These are phyloP conservation scores for Malassezia psittaci DNA, from an alignment of 1,284 basidiomycete species.

Conservation along the genomic window DNA sequence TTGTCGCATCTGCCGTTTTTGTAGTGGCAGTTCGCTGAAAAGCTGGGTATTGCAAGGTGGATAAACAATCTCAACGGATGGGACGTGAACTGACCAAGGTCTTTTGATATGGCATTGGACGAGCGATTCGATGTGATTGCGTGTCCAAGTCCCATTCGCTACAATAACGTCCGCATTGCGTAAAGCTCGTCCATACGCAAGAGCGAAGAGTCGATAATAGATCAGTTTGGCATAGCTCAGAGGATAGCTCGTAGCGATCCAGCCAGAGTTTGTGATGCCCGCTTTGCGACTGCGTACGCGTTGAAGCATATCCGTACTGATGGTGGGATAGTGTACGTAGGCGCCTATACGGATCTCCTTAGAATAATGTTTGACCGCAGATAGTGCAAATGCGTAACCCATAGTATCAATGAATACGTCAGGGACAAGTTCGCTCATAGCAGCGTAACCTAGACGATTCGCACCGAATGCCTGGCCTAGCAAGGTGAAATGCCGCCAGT, in stretches of 20 bases:
- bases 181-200: slow-evolving; percentile 67
- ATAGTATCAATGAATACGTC: slow-evolving; percentile 93
- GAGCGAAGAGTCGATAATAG: slow-evolving; percentile 84
- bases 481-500: slow-evolving; percentile 80
- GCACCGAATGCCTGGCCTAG: slow-evolving; percentile 83
- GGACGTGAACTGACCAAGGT: slow-evolving; percentile 35
- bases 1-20: slow-evolving; percentile 28
- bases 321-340: slow-evolving; percentile 93
- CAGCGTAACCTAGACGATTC: slow-evolving; percentile 70
- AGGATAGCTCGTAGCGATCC: slow-evolving; percentile 56
- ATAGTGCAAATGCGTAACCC: slow-evolving; percentile 92
- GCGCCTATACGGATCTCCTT: slow-evolving; percentile 65
- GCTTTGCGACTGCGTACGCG: slow-evolving; percentile 58
- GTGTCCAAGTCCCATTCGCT: slow-evolving; percentile 94
- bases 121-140: slow-evolving; percentile 60
- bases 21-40: slow-evolving; percentile 60
- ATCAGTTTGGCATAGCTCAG: slow-evolving; percentile 63
- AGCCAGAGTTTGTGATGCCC: slow-evolving; percentile 59
- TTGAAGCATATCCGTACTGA: slow-evolving; percentile 79
- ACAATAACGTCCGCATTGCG: slow-evolving; percentile 62
- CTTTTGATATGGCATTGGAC: slow-evolving; percentile 48
- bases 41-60: slow-evolving; percentile 81
- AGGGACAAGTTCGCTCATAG: slow-evolving; percentile 60
- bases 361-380: slow-evolving; percentile 58
- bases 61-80: slow-evolving; percentile 58